Evolutionary conservation across 768 basidiomycete species (phyloP).

Genomic region (Lactarius sp.): DNA sequence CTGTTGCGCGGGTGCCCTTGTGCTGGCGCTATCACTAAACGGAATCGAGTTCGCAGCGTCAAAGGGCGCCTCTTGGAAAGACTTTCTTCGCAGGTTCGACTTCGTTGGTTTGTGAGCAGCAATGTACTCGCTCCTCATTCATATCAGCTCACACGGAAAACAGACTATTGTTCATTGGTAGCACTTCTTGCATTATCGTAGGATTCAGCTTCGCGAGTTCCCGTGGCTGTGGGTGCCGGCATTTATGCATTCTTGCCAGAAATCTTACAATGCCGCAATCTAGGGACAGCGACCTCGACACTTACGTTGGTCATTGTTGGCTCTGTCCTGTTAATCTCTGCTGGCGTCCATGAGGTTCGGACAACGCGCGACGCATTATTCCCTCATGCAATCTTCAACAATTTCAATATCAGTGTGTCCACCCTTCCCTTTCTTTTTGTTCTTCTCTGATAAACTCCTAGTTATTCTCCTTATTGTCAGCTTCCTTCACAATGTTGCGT

Average conservation of each 20-base stretch:
- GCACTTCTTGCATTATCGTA: slow-evolving; percentile 67
- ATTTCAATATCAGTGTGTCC: slow-evolving; percentile 52
- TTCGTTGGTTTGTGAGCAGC: slow-evolving; percentile 69
- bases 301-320: slow-evolving; percentile 57
- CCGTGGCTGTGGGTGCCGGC: slow-evolving; percentile 54
- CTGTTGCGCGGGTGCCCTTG: slow-evolving; percentile 52
- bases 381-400: slow-evolving; percentile 56
- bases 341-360: slow-evolving; percentile 61
- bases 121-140: slow-evolving; percentile 23
- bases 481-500: slow-evolving; percentile 79
- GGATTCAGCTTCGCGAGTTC: slow-evolving; percentile 75
- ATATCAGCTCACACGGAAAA: slow-evolving; percentile 21
- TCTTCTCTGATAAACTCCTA: slow-evolving; percentile 31
- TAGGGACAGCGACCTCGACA: slow-evolving; percentile 64
- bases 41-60: slow-evolving; percentile 45
- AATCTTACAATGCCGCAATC: slow-evolving; percentile 8
- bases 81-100: slow-evolving; percentile 57
- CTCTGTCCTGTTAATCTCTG: slow-evolving; percentile 47
- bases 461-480: slow-evolving; percentile 62
- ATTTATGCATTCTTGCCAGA: not conserved
- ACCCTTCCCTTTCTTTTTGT: not conserved
- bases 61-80: slow-evolving; percentile 50
- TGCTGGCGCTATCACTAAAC: slow-evolving; percentile 59
- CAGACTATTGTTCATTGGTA: slow-evolving; percentile 69
- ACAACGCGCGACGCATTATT: slow-evolving; percentile 70